Percentiles rank a stretch among this genome's conserved stretches.
phyloP scores from a whole-genome alignment of 768 basidiomycete species.

The Leccinum uliginosum region DNA sequence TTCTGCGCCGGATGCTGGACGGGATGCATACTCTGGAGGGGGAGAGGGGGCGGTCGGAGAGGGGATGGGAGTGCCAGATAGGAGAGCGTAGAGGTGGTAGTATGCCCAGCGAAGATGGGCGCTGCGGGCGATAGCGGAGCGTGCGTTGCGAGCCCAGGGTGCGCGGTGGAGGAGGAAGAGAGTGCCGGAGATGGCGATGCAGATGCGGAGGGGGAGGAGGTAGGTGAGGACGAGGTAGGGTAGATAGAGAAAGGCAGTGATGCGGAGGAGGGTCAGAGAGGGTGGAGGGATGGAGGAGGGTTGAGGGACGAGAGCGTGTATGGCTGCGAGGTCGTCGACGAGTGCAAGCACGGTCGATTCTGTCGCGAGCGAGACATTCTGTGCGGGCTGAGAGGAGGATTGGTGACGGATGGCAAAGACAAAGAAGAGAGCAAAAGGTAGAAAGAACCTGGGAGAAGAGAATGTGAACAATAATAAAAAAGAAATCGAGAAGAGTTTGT shows the following conservation, averaged over 20 bases:
- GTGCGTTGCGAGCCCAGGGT: conserved; percentile 58
- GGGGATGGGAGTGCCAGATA: conserved; percentile 56
- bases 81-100: conserved; percentile 46
- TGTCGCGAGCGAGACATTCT: conserved; percentile 38
- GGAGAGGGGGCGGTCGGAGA: conserved; percentile 30
- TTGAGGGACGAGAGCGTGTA: conserved; percentile 57
- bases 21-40: conserved; percentile 26
- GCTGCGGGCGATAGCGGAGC: conserved; percentile 54
- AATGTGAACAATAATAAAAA: not conserved
- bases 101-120: conserved; percentile 63
- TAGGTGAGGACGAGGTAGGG: conserved; percentile 67
- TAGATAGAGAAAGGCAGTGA: conserved; percentile 50
- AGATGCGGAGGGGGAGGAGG: conserved; percentile 56
- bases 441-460: conserved; percentile 43
- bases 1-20: conserved; percentile 19
- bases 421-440: conserved; percentile 50
- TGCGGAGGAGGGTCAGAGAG: conserved; percentile 45
- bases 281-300: conserved; percentile 24
- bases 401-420: conserved; percentile 32
- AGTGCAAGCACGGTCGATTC: conserved; percentile 51
- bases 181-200: conserved; percentile 57
- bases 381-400: conserved; percentile 3
- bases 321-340: conserved; percentile 60
- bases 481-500: too few relatives aligned
- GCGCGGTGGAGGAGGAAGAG: conserved; percentile 59